Conservation (phyloP, 306 rosid genomes). For the Begonia masoniana region DNA sequence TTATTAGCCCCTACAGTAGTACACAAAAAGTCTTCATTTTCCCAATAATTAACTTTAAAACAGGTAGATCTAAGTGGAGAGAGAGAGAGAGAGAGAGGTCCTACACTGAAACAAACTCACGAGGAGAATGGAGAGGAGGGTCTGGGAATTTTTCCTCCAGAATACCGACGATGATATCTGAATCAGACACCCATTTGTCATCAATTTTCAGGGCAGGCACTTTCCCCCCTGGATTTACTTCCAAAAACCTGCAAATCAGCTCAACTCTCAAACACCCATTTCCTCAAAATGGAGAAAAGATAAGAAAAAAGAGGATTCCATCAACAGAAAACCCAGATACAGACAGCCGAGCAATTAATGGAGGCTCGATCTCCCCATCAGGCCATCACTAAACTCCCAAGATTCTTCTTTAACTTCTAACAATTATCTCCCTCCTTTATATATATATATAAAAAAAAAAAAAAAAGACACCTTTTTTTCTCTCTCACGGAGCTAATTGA, state of each 20-base stretch:
- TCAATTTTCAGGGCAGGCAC: constrained; percentile 68
- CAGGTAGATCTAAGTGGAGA: not conserved
- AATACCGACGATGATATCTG: constrained; percentile 64
- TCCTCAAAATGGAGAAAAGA: not conserved
- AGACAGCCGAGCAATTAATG: too few relatives aligned
- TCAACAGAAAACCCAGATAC: too few relatives aligned
- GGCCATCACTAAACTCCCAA: not conserved
- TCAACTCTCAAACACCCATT: constrained; percentile 11
- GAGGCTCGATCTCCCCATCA: not conserved
- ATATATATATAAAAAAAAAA: too few relatives aligned
- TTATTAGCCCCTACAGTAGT: too few relatives aligned
- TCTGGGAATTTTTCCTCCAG: constrained; percentile 67
- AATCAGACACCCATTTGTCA: constrained; percentile 79
- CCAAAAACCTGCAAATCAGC: constrained; percentile 43
- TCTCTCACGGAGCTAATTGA: too few relatives aligned
- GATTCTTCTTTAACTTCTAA: not conserved
- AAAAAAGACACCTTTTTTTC: too few relatives aligned
- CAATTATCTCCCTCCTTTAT: too few relatives aligned
- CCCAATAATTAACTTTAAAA: too few relatives aligned
- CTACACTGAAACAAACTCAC: constrained; percentile 64
- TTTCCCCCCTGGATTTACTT: constrained; percentile 70
- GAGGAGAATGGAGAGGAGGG: constrained; percentile 46
- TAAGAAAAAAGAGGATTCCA: too few relatives aligned
- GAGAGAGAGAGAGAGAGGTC: constrained; percentile 1
- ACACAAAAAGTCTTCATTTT: too few relatives aligned